phyloP scores from a whole-genome alignment of 2,329 filamentous ascomycete genomes.

The Hypoxylon sp. region DNA sequence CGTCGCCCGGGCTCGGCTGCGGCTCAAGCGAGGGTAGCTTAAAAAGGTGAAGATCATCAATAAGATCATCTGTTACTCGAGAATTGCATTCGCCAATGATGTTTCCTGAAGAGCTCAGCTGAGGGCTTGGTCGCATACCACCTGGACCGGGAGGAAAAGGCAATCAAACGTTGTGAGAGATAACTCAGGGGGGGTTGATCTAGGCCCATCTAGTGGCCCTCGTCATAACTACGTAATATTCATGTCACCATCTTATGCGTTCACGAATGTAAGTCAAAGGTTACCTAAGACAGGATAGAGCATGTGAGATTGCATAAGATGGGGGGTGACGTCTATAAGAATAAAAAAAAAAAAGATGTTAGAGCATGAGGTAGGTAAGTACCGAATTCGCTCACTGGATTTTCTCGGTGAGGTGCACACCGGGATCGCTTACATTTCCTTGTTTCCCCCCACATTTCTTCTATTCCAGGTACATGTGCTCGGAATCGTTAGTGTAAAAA shows the following conservation, averaged over 20 bases:
- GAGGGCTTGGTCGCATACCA: slow-evolving; percentile 29
- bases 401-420: slow-evolving; percentile 19
- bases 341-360: background rate
- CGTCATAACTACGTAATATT: slow-evolving; percentile 26
- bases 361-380: no score
- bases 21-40: slow-evolving; percentile 34
- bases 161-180: slow-evolving; percentile 21
- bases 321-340: slow-evolving; percentile 9
- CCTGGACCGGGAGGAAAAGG: slow-evolving; percentile 18
- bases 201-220: slow-evolving; percentile 26
- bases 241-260: slow-evolving; percentile 3
- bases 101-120: slow-evolving; percentile 24
- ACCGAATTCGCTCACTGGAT: slow-evolving; percentile 11
- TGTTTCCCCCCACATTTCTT: slow-evolving; percentile 15
- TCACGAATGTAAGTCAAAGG: background rate
- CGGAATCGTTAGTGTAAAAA: slow-evolving; percentile 25
- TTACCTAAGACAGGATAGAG: no score
- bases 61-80: slow-evolving; percentile 33
- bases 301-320: slow-evolving; percentile 3
- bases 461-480: slow-evolving; percentile 30
- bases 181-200: slow-evolving; percentile 17
- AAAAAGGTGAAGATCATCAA: slow-evolving; percentile 35
- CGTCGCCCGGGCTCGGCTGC: slow-evolving; percentile 36
- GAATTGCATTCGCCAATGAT: slow-evolving; percentile 32
- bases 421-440: slow-evolving; percentile 7